Evolutionary conservation across 371 early-diverging fungal genomes (phyloP), one percentile per base, ranked within the genome.

Genomic region (Lichtheimia corymbifera): DNA sequence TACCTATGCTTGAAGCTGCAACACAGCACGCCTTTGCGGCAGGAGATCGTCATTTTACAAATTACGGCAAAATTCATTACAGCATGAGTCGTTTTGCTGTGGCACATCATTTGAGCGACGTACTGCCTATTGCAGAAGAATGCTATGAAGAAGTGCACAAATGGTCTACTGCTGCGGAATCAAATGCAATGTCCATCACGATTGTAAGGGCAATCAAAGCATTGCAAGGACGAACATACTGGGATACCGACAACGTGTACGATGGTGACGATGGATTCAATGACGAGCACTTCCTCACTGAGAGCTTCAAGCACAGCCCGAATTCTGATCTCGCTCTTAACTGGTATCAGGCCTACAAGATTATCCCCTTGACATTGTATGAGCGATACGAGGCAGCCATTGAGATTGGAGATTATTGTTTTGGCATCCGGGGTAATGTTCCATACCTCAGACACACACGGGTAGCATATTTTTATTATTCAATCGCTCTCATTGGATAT

Each of bases 241-340:
- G 49, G 11, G 30, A 62, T 2, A 54, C 61, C 17, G 41, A 72
- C 0, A 49, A 67, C 4, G 65, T 79, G 1, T 76, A 74, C 66
- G 70, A 79, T 27, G 74, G 76, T 11, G 75, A 79, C 25, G 80
- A 79, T 62, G 77, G 74, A 2, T 79, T 74, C 41, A 71, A 67
- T 47, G 75, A 79, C 43, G 59, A 45, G 1, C 72, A 74, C 24
- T 79, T 74, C 61, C 62, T 79, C 9, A 28, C 43, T 4, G 77
- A 76, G 50, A 76, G 70, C n/a, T 61, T 56, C 55, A 63, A 71
- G 13, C 67, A 68, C 11, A 73, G 71, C 27, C 35, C 69, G 0
- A 74, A 70, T 40, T 61, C 69, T 1, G 41, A 52, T 30, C 65
- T 79, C 0, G 65, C 70, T 0, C 14, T 76, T 41, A 71, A 71